These are phyloP conservation scores for Kurtzmaniella fragi DNA, from an alignment of 805 yeast species.

Conservation along the genomic window DNA sequence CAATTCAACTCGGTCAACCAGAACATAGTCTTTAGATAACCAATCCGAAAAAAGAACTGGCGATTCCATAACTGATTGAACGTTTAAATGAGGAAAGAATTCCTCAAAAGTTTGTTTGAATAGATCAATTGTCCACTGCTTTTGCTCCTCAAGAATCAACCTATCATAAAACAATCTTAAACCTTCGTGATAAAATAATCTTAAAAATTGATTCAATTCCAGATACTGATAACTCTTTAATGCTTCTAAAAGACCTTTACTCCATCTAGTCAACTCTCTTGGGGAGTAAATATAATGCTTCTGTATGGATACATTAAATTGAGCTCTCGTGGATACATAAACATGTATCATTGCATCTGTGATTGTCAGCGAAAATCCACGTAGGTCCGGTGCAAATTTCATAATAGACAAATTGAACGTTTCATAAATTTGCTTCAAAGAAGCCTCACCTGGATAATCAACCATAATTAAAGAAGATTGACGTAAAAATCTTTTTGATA, in stretches of 20 bases:
- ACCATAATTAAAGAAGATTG: constrained; percentile 65
- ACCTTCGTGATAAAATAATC: constrained; percentile 81
- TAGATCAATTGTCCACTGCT: constrained; percentile 43
- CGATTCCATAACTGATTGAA: constrained; percentile 24
- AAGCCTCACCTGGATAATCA: constrained; percentile 65
- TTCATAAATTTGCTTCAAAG: constrained; percentile 64
- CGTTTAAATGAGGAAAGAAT: constrained; percentile 45
- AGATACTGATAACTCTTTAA: constrained; percentile 31
- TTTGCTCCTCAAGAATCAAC: constrained; percentile 44
- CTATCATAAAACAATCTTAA: constrained; percentile 74
- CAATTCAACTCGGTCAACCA: constrained; percentile 46
- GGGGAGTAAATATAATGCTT: constrained; percentile 80
- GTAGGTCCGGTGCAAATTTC: constrained; percentile 54
- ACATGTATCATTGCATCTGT: constrained; percentile 65
- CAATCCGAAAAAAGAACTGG: constrained; percentile 73
- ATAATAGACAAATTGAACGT: constrained; percentile 54
- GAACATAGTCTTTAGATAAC: constrained; percentile 59
- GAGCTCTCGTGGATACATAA: constrained; percentile 40
- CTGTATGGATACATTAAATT: constrained; percentile 34
- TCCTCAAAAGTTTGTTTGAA: constrained; percentile 21
- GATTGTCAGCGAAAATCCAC: constrained; percentile 47
- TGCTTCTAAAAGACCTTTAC: constrained; percentile 63
- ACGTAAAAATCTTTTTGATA: constrained; percentile 60
- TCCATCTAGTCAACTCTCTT: constrained; percentile 87
- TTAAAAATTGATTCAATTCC: constrained; percentile 40